Conservation (phyloP, 352 stramenopile species). For the Pythium rhizo-oryzae region DNA sequence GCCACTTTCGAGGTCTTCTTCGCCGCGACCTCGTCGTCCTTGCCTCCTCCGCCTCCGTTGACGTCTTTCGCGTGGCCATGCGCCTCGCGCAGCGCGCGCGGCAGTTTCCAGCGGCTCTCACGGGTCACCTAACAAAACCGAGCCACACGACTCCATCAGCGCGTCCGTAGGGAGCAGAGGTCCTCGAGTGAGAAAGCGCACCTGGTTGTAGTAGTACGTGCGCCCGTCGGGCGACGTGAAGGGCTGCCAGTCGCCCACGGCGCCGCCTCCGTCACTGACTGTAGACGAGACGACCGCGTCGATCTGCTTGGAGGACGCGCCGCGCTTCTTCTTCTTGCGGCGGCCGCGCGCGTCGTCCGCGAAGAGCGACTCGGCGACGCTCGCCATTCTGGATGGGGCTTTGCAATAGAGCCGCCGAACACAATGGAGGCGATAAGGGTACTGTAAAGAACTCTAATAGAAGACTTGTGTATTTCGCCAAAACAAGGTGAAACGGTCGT, state of each 20-base stretch:
- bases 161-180: too few relatives aligned
- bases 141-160: background rate
- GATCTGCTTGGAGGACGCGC: constrained; percentile 13
- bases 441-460: background rate
- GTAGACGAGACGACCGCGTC: background rate
- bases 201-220: constrained; percentile 67
- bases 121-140: constrained; percentile 35
- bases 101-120: constrained; percentile 67
- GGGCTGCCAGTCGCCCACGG: constrained; percentile 37
- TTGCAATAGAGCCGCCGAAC: background rate
- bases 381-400: constrained; percentile 5
- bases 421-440: background rate
- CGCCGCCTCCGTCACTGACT: background rate
- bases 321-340: constrained; percentile 25
- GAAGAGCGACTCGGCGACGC: constrained; percentile 20
- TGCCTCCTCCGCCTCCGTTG: background rate
- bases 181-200: too few relatives aligned
- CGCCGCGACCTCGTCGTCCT: too few relatives aligned
- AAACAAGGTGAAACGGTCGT: background rate
- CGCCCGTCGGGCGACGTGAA: constrained; percentile 65
- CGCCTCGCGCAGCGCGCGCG: constrained; percentile 24
- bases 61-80: background rate
- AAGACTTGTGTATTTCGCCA: background rate
- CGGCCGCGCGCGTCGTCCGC: constrained; percentile 15
- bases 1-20: background rate